Conservation (phyloP, 116 monocot genomes). For the Posidonia oceanica region DNA sequence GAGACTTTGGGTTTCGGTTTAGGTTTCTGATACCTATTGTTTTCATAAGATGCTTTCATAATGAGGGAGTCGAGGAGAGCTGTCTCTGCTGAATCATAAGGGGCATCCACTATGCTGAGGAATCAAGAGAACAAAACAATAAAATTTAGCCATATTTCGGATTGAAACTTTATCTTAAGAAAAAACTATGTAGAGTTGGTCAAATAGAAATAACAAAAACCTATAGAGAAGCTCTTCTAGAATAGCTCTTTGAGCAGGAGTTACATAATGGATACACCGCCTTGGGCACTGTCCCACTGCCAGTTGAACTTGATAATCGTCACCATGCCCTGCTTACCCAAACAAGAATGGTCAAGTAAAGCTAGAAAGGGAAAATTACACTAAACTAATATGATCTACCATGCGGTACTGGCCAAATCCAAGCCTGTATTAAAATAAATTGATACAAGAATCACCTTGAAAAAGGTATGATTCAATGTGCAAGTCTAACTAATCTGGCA, state of each 20-base stretch:
- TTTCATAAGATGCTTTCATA: constrained; percentile 42
- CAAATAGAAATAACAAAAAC: constrained; percentile 11
- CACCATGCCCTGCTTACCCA: constrained; percentile 28
- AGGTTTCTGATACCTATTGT: constrained; percentile 51
- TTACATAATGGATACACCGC: constrained; percentile 84
- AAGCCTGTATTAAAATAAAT: too few species aligned
- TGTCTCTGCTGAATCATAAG: constrained; percentile 52
- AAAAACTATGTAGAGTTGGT: neutral
- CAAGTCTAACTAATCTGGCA: too few species aligned
- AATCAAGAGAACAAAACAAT: neutral
- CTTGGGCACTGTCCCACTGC: constrained; percentile 86
- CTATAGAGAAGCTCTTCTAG: constrained; percentile 60
- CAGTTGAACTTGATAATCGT: constrained; percentile 60
- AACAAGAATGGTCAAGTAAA: neutral
- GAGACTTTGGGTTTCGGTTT: constrained; percentile 25
- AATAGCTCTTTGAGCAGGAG: constrained; percentile 63
- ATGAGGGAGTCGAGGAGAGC: constrained; percentile 61
- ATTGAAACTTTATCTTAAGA: neutral
- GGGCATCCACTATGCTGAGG: constrained; percentile 34
- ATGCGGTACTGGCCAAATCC: too few species aligned
- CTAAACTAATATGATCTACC: neutral
- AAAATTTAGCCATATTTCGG: neutral
- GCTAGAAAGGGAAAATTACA: neutral
- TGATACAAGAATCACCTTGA: too few species aligned
- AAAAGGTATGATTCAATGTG: too few species aligned